These are phyloP conservation scores for Leishmania tropica DNA, from an alignment of 208 protist genomes.

Conservation along the genomic window DNA sequence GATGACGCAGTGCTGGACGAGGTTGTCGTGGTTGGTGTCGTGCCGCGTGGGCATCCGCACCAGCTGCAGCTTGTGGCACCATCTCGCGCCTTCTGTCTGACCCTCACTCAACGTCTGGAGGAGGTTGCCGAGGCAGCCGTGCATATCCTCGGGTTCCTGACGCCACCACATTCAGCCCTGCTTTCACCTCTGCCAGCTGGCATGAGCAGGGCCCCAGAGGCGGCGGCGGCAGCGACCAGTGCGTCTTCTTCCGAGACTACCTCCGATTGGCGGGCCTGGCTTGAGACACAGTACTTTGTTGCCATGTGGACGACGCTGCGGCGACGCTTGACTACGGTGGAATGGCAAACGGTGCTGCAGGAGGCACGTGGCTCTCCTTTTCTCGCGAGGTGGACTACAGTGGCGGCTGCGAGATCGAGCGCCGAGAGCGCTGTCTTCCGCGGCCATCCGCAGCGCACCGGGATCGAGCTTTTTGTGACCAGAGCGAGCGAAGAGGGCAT, in stretches of 20 bases:
- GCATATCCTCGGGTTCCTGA: constrained; percentile 12
- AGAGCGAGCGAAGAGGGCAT: neutral
- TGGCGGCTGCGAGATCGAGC: neutral
- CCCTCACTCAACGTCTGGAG: constrained; percentile 33
- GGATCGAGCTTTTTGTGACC: neutral
- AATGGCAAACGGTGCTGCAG: constrained; percentile 18
- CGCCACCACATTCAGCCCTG: neutral
- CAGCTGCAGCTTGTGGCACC: constrained; percentile 51
- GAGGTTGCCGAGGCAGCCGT: constrained; percentile 20
- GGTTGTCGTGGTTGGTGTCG: constrained; percentile 50
- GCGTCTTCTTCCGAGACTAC: neutral
- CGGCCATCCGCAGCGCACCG: neutral
- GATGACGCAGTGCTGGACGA: constrained; percentile 69
- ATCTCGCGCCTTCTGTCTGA: constrained; percentile 40
- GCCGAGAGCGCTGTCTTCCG: neutral
- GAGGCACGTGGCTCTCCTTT: constrained; percentile 10
- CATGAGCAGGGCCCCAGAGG: neutral
- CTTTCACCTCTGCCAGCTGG: neutral
- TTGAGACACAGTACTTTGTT: constrained; percentile 12
- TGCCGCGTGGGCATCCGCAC: constrained; percentile 53
- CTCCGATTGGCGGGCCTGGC: constrained; percentile 17
- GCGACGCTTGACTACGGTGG: constrained; percentile 2
- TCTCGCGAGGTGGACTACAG: constrained; percentile 1
- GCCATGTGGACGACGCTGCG: constrained; percentile 19
- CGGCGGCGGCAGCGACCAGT: neutral